Conservation (phyloP, 1,284 basidiomycete genomes). For the Somion occarium region DNA sequence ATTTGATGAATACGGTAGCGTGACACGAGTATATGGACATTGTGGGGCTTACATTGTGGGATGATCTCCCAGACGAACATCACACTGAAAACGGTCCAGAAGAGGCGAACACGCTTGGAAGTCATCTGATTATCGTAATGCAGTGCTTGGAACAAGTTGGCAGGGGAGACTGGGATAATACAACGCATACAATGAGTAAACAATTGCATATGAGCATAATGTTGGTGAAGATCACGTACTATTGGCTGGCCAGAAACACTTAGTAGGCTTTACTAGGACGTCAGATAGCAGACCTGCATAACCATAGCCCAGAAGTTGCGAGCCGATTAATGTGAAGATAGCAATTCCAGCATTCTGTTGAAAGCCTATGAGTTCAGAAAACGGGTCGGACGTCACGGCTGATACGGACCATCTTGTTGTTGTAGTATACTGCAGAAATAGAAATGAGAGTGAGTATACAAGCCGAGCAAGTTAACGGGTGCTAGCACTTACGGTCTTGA, state of each 20-base stretch:
- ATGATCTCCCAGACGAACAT: constrained; percentile 34
- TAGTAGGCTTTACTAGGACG: constrained; percentile 27
- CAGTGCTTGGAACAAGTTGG: constrained; percentile 29
- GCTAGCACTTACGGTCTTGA: constrained; percentile 25
- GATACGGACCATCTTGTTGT: constrained; percentile 24
- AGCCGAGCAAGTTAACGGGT: neutral
- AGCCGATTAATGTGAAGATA: constrained; percentile 29
- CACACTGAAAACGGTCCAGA: constrained; percentile 26
- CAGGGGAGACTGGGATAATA: constrained; percentile 19
- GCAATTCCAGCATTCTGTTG: constrained; percentile 25
- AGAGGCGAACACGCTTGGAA: constrained; percentile 28
- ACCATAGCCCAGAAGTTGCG: constrained; percentile 28
- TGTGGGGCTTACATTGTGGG: constrained; percentile 39
- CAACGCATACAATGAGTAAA: neutral
- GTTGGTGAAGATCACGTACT: constrained; percentile 17
- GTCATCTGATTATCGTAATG: constrained; percentile 30
- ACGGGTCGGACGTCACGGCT: neutral
- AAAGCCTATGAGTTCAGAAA: neutral
- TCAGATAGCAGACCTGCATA: constrained; percentile 28
- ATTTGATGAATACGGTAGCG: neutral
- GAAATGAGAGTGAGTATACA: neutral
- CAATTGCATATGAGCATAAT: neutral
- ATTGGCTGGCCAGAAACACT: constrained; percentile 28
- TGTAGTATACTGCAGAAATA: constrained; percentile 27
- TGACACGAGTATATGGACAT: constrained; percentile 4